Conservation (phyloP, 164 flowering plant species). For the Echeveria elegans region DNA sequence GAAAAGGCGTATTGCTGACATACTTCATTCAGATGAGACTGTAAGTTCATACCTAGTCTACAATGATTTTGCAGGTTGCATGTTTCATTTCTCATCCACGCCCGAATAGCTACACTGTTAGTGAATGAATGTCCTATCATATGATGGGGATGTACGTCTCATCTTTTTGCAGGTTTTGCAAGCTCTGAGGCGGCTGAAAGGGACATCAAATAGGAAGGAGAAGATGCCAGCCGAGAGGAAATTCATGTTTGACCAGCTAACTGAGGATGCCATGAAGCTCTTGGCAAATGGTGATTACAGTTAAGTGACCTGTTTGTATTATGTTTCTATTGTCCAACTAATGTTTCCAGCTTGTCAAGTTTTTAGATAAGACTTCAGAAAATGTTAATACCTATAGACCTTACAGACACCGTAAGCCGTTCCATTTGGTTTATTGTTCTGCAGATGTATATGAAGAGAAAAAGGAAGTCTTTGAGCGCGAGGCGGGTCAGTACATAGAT, state of each 20-base stretch:
- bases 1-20: slow-evolving; percentile 80
- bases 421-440: slow-evolving; percentile 10
- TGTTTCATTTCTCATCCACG: not conserved
- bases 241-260: slow-evolving; percentile 77
- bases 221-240: slow-evolving; percentile 83
- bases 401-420: not conserved
- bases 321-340: not conserved
- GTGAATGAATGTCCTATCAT: not conserved
- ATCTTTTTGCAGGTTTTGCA: slow-evolving; percentile 49
- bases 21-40: slow-evolving; percentile 83
- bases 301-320: slow-evolving; percentile 26
- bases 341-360: not conserved
- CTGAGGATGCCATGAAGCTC: slow-evolving; percentile 86
- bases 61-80: not conserved
- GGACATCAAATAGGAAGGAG: slow-evolving; percentile 53
- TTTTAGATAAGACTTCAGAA: not conserved
- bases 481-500: slow-evolving; percentile 52
- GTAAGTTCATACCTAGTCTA: slow-evolving; percentile 21
- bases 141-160: not conserved
- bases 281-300: slow-evolving; percentile 91
- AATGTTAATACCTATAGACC: not conserved
- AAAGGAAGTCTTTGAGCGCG: slow-evolving; percentile 68
- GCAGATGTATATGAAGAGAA: slow-evolving; percentile 87
- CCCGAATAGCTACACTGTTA: not conserved
- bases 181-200: slow-evolving; percentile 87